phyloP scores from a whole-genome alignment of 805 yeast genomes.

The Schwanniomyces vanrijiae region DNA sequence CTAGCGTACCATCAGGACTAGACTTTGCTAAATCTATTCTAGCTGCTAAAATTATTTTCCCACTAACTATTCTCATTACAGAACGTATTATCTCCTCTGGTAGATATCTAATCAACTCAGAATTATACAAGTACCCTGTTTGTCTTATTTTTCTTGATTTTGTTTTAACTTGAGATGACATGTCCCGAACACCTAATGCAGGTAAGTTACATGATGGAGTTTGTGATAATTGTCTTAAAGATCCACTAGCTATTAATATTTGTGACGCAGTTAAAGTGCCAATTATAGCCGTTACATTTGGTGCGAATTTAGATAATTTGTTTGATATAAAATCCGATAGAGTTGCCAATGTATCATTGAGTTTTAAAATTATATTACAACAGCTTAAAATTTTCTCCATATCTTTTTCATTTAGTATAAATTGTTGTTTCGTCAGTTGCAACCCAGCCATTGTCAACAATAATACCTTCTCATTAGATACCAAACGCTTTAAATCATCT shows the following conservation, averaged over 20 bases:
- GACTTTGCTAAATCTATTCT: conserved; percentile 64
- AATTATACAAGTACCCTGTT: conserved; percentile 66
- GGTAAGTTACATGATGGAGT: conserved; percentile 86
- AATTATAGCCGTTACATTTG: conserved; percentile 71
- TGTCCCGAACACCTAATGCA: conserved; percentile 60
- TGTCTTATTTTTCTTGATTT: conserved; percentile 50
- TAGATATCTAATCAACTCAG: conserved; percentile 57
- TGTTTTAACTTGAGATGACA: conserved; percentile 26
- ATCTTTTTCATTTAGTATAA: conserved; percentile 25
- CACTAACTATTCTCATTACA: conserved; percentile 77
- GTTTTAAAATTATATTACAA: conserved; percentile 46
- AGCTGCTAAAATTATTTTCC: conserved; percentile 78
- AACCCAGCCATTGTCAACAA: conserved; percentile 73
- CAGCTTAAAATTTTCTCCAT: conserved; percentile 40
- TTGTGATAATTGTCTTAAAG: conserved; percentile 59
- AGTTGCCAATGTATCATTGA: conserved; percentile 41
- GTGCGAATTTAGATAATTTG: conserved; percentile 64
- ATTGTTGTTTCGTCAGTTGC: conserved; percentile 41
- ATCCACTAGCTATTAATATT: conserved; percentile 67
- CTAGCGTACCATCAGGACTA: conserved; percentile 50
- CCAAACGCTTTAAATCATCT: conserved; percentile 35
- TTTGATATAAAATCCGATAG: conserved; percentile 57
- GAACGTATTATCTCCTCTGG: conserved; percentile 62
- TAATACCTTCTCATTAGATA: conserved; percentile 66
- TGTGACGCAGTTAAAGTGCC: conserved; percentile 76